Evolutionary conservation across 2,329 filamentous ascomycete genomes (phyloP), one percentile per base, ranked within the genome.

Genomic region (Leptosphaerulina australis): DNA sequence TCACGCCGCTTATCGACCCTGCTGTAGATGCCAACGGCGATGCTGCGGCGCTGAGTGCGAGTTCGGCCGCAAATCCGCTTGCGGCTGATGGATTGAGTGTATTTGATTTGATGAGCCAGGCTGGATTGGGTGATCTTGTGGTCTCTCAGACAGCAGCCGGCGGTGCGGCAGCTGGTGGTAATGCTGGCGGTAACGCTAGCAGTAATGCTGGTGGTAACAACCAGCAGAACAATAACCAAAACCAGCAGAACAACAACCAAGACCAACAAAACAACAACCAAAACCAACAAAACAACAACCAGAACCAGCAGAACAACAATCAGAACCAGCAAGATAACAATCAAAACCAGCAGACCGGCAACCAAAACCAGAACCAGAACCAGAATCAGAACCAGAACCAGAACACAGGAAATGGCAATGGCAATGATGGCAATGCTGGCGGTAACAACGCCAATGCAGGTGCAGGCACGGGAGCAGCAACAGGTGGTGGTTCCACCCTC

Each of bases 1-100:
- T 90, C 48, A 77, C 87, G 3, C 86, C 86, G 20, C 77, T 86
- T 12, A 81, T 89, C 54, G 87, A 89, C 68, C 86, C 87, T 2
- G 81, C 74, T 53, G 84, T 88, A 29, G 75, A 63, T 40, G 83
- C 80, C 49, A 74, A 82, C 17, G 83, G 79, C 45, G 62, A 75
- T 9, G 82, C 84, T 67, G 88, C 88, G 55, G 80, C 81, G 53
- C 82, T 86, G 67, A 83, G 84, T 12, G 74, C 71, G 2, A 70
- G 70, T 18, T 86, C 82, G 3, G 67, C 80, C 35, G 67, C 66
- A 14, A 77, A 71, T 3, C 84, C 86, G 3, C 83, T 88, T 36
- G 70, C 78, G 34, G 84, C 84, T 11, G 70, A 68, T 43, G 85
- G 86, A n/a, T 68, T 86, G 59, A 87, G 83, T 54, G 82, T 88